Percentiles rank a stretch among this genome's conserved stretches.
Conservation (phyloP, 2,329 filamentous ascomycete species). For the Magnaporthiopsis incrustans region DNA sequence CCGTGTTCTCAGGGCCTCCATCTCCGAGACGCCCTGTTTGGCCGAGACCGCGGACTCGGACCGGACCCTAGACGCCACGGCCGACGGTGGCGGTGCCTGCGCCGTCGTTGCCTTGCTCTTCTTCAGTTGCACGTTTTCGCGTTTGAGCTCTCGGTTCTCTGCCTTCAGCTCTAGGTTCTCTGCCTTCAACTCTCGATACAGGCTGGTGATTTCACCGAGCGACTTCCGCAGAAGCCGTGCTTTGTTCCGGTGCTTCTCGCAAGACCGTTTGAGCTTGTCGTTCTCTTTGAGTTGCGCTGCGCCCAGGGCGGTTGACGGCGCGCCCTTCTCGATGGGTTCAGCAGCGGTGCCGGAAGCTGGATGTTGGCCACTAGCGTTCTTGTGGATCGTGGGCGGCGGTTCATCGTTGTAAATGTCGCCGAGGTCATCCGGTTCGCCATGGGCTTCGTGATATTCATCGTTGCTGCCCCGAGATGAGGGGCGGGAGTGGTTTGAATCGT, state of each 20-base stretch:
- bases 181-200: too few species aligned
- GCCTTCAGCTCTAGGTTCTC: too few species aligned
- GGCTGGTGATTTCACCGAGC: too few species aligned
- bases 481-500: background rate
- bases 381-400: background rate
- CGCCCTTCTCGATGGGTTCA: too few species aligned
- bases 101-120: background rate
- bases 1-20: background rate
- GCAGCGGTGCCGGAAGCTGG: too few species aligned
- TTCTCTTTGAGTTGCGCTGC: background rate
- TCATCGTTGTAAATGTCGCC: too few species aligned
- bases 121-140: constrained; percentile 6
- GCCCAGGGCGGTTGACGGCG: too few species aligned
- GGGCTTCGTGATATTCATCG: background rate
- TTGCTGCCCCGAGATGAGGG: background rate
- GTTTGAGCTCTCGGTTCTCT: too few species aligned
- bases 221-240: too few species aligned
- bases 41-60: background rate
- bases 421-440: background rate
- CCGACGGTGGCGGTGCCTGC: background rate
- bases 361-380: too few species aligned
- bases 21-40: background rate
- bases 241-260: background rate
- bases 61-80: background rate
- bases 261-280: background rate